Evolutionary conservation across 2,329 filamentous ascomycete genomes (phyloP).

Genomic region (Colletotrichum horii): DNA sequence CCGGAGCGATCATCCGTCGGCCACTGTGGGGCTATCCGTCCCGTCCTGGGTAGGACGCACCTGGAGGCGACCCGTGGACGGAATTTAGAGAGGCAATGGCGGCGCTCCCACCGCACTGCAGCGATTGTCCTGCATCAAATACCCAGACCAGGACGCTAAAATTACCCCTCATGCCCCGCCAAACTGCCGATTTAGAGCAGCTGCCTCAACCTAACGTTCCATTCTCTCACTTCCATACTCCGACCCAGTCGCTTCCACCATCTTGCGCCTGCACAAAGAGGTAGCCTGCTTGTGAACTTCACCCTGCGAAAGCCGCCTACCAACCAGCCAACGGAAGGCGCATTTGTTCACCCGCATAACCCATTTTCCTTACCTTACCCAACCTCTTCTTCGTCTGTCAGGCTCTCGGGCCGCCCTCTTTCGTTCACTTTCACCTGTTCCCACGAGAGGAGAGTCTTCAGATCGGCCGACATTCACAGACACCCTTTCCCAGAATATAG

Average conservation of each 20-base stretch:
- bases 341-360: neutral
- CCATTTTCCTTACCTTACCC: neutral
- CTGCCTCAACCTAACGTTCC: neutral
- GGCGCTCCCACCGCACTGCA: neutral
- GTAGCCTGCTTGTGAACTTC: neutral
- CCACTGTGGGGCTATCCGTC: neutral
- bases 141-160: constrained; percentile 4
- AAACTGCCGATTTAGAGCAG: constrained; percentile 16
- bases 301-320: neutral
- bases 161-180: constrained; percentile 22
- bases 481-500: neutral
- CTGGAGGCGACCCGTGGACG: neutral
- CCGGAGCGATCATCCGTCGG: neutral
- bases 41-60: neutral
- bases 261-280: neutral
- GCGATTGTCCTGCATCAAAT: constrained; percentile 2
- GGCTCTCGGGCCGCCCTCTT: constrained; percentile 9
- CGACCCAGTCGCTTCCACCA: neutral
- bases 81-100: neutral
- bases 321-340: neutral
- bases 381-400: neutral
- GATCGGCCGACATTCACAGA: neutral
- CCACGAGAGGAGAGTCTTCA: neutral
- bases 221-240: neutral
- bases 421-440: neutral